phyloP scores from a whole-genome alignment of 169 alveolate genomes.

The Cystoisospora suis region DNA sequence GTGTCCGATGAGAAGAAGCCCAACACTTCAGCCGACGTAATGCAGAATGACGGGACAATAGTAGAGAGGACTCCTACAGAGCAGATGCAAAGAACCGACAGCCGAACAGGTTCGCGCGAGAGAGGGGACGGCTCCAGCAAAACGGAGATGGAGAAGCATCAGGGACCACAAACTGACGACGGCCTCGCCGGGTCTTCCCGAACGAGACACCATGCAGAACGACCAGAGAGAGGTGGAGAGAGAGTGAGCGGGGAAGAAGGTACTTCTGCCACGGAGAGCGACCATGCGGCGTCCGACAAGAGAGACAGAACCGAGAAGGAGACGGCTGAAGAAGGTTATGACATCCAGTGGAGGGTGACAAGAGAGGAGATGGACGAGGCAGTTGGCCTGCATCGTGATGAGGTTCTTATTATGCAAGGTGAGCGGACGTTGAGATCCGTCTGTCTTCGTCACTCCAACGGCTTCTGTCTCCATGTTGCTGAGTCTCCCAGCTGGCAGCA shows the following conservation, averaged over 20 bases:
- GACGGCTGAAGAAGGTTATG: not conserved
- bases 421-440: too few species aligned
- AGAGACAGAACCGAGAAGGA: not conserved
- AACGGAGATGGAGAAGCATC: not conserved
- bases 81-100: too few species aligned
- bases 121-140: not conserved
- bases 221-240: not conserved
- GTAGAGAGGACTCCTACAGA: too few species aligned
- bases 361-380: slow-evolving; percentile 12
- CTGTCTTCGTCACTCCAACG: too few species aligned
- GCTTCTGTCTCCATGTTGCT: too few species aligned
- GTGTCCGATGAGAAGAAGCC: not conserved
- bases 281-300: not conserved
- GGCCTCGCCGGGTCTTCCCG: not conserved
- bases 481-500: too few species aligned
- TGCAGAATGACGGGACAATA: too few species aligned
- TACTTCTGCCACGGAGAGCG: not conserved
- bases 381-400: slow-evolving; percentile 45
- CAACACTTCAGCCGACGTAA: too few species aligned
- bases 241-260: not conserved
- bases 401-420: slow-evolving; percentile 58
- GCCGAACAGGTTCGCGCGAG: not conserved
- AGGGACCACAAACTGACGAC: not conserved
- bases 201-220: not conserved
- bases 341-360: not conserved